A percentile compares a stretch with the other conserved stretches of the same genome.
These are phyloP conservation scores for Pseudogymnoascus sp. DNA, from an alignment of 2,329 filamentous ascomycete species.

Conservation along the genomic window DNA sequence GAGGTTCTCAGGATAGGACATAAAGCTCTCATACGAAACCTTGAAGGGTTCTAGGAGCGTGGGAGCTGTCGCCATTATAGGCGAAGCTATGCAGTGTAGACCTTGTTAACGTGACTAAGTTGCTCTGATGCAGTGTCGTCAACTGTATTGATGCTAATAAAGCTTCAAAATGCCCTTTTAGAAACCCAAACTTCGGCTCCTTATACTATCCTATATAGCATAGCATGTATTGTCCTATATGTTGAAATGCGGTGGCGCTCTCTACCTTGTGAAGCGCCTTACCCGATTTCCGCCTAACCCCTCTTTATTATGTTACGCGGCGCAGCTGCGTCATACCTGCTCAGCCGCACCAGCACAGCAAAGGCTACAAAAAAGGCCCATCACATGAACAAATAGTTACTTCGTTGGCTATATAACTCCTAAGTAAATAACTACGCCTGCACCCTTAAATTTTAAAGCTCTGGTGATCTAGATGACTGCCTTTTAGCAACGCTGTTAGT, in stretches of 20 bases:
- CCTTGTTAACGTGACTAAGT: too few relatives aligned
- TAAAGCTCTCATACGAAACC: background rate
- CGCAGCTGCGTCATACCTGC: background rate
- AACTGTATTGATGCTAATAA: background rate
- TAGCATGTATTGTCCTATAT: background rate
- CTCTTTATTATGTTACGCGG: background rate
- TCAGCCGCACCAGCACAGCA: background rate
- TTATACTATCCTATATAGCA: background rate
- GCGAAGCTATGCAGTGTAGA: background rate
- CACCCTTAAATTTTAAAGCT: background rate
- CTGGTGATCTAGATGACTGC: background rate
- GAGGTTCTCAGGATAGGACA: slow-evolving; percentile 5
- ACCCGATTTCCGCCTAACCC: too few relatives aligned
- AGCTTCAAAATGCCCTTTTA: background rate
- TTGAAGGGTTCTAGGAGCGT: background rate
- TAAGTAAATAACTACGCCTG: background rate
- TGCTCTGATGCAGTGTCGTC: background rate
- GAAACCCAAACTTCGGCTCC: background rate
- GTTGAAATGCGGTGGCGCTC: background rate
- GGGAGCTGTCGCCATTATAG: background rate
- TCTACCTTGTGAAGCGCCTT: background rate
- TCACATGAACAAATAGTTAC: background rate
- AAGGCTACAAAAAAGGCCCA: background rate
- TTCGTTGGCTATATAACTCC: background rate
- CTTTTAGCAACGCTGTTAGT: background rate